Conservation (phyloP, 371 early-diverging fungal genomes). For the Mucor saturninus region DNA sequence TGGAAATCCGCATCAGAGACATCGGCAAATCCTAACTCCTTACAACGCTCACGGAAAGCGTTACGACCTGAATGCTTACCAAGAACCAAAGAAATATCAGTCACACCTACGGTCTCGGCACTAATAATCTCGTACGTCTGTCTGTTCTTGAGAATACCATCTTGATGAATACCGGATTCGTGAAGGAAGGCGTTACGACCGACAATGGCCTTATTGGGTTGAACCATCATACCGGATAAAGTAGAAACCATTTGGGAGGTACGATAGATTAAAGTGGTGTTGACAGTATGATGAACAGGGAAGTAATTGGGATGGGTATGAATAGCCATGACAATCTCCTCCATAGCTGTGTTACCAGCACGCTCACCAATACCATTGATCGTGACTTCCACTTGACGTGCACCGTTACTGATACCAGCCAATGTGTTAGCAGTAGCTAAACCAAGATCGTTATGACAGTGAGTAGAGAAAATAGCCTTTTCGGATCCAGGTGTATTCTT, state of each 20-base stretch:
- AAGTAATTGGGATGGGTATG: slow-evolving; percentile 84
- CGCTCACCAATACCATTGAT: slow-evolving; percentile 98
- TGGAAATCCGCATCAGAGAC: slow-evolving; percentile 73
- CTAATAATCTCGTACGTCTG: slow-evolving; percentile 95
- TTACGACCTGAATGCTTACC: slow-evolving; percentile 97
- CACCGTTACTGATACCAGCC: slow-evolving; percentile 88
- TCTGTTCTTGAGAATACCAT: slow-evolving; percentile 94
- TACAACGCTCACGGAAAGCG: slow-evolving; percentile 85
- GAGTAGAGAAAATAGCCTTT: slow-evolving; percentile 87
- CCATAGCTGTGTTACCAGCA: slow-evolving; percentile 96
- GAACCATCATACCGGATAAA: slow-evolving; percentile 91
- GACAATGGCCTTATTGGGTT: slow-evolving; percentile 97
- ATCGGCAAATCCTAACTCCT: slow-evolving; percentile 77
- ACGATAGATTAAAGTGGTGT: slow-evolving; percentile 85
- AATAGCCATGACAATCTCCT: slow-evolving; percentile 94
- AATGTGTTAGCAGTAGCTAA: slow-evolving; percentile 96
- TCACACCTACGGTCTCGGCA: slow-evolving; percentile 89
- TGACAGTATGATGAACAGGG: slow-evolving; percentile 88
- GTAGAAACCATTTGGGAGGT: slow-evolving; percentile 89
- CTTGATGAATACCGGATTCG: slow-evolving; percentile 98
- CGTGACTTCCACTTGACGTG: slow-evolving; percentile 96
- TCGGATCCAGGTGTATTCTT: slow-evolving; percentile 78
- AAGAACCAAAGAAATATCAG: slow-evolving; percentile 83
- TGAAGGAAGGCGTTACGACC: slow-evolving; percentile 97
- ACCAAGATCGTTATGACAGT: slow-evolving; percentile 97